phyloP scores from a whole-genome alignment of 2,329 filamentous ascomycete genomes.

The Colletotrichum sp. region DNA sequence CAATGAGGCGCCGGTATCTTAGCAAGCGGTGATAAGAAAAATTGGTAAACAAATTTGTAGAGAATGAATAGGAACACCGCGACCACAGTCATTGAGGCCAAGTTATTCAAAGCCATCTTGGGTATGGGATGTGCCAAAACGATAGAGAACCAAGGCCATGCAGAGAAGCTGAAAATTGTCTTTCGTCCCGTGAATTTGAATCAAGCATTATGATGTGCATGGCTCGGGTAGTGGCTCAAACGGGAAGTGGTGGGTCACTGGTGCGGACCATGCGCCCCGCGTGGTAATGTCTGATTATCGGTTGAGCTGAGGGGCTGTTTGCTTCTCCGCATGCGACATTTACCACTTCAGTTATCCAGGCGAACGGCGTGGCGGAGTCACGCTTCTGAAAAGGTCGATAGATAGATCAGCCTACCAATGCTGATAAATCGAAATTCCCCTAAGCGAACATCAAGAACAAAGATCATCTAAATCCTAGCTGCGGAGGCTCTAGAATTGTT shows the following conservation, averaged over 20 bases:
- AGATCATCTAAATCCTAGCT: neutral
- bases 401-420: neutral
- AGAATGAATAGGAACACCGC: neutral
- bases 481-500: fast-evolving
- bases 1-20: neutral
- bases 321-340: neutral
- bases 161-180: neutral
- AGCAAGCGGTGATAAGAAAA: neutral
- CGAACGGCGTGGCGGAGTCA: neutral
- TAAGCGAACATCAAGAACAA: neutral
- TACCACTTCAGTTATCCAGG: neutral
- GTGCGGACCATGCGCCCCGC: neutral
- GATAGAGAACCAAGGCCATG: neutral
- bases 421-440: neutral
- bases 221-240: neutral
- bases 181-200: neutral
- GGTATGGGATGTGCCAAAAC: neutral
- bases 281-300: neutral
- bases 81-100: neutral
- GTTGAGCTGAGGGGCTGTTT: neutral
- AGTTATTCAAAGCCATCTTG: neutral
- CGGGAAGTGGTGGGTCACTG: neutral
- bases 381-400: neutral
- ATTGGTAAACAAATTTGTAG: neutral
- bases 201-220: neutral